Percentiles rank a stretch among this genome's conserved stretches.
Conservation (phyloP, 1,284 basidiomycete genomes). For the Boletus mariae region DNA sequence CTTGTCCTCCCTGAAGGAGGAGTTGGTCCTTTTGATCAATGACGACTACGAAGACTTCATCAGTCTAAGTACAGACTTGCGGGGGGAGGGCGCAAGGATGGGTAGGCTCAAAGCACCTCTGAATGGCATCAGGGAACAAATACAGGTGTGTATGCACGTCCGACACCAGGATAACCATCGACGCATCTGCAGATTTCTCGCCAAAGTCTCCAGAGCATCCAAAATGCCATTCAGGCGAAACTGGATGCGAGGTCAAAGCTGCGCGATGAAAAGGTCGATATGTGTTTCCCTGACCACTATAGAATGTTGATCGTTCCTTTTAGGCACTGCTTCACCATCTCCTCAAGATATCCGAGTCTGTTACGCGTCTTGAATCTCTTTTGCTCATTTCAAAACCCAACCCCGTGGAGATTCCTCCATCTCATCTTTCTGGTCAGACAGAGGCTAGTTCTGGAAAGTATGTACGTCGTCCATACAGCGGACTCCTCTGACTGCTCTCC, state of each 20-base stretch:
- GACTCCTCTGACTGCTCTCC: slow-evolving; percentile 1
- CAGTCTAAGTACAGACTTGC: slow-evolving; percentile 84
- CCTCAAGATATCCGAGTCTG: slow-evolving; percentile 85
- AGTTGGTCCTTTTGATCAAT: slow-evolving; percentile 93
- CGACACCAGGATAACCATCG: background rate
- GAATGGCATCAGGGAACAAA: slow-evolving; percentile 56
- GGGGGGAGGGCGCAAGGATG: slow-evolving; percentile 76
- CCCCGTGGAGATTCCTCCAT: slow-evolving; percentile 20
- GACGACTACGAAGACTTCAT: slow-evolving; percentile 98
- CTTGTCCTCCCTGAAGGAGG: slow-evolving; percentile 79
- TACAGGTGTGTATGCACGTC: slow-evolving; percentile 51
- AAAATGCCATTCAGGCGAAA: slow-evolving; percentile 74
- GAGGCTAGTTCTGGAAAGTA: slow-evolving; percentile 27
- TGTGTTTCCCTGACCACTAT: background rate
- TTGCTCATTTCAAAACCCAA: slow-evolving; percentile 52
- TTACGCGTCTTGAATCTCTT: slow-evolving; percentile 78
- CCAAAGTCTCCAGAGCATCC: slow-evolving; percentile 58
- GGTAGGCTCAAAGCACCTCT: slow-evolving; percentile 67
- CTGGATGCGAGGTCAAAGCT: slow-evolving; percentile 70
- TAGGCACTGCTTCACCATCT: slow-evolving; percentile 81
- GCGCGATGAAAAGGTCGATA: slow-evolving; percentile 75
- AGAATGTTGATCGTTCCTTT: slow-evolving; percentile 2
- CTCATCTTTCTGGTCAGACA: slow-evolving; percentile 21
- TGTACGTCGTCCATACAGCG: slow-evolving; percentile 1
- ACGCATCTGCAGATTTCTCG: slow-evolving; percentile 52